Conservation (phyloP, 2,329 filamentous ascomycete genomes). For the Aspergillus quadricinctus region DNA sequence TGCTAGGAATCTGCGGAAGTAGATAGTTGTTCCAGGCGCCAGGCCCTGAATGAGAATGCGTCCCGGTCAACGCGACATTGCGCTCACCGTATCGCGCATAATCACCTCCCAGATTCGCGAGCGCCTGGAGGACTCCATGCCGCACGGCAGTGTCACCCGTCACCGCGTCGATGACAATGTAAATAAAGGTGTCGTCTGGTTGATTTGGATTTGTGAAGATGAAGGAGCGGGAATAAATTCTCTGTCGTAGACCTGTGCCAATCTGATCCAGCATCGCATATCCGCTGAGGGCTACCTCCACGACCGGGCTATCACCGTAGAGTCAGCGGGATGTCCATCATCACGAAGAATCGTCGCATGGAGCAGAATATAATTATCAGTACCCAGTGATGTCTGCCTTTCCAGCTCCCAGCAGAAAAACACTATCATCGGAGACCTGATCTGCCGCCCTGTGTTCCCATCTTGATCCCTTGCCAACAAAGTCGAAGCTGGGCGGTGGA, state of each 20-base stretch:
- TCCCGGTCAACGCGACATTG: constrained; percentile 86
- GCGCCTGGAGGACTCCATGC: constrained; percentile 75
- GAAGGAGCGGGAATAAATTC: constrained; percentile 84
- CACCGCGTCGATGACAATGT: constrained; percentile 80
- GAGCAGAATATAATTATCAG: constrained; percentile 2
- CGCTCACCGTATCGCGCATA: constrained; percentile 72
- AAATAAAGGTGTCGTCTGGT: constrained; percentile 71
- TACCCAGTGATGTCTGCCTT: constrained; percentile 71
- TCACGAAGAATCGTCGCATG: background rate
- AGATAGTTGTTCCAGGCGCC: constrained; percentile 95
- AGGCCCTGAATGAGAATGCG: constrained; percentile 87
- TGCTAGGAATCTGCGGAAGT: constrained; percentile 81
- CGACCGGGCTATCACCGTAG: constrained; percentile 59
- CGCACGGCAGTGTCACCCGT: constrained; percentile 86
- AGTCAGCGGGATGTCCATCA: background rate
- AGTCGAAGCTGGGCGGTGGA: constrained; percentile 7
- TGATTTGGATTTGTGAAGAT: constrained; percentile 68
- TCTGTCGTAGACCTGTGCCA: constrained; percentile 79
- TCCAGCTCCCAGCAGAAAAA: constrained; percentile 63
- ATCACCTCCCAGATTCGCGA: constrained; percentile 64
- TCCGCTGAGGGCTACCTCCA: constrained; percentile 86
- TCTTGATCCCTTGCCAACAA: constrained; percentile 12
- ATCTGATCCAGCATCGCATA: constrained; percentile 83
- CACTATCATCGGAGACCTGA: constrained; percentile 29
- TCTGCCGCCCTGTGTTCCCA: constrained; percentile 22